These are phyloP conservation scores for Sporothrix phasma DNA, from an alignment of 2,329 filamentous ascomycete genomes.

Conservation along the genomic window DNA sequence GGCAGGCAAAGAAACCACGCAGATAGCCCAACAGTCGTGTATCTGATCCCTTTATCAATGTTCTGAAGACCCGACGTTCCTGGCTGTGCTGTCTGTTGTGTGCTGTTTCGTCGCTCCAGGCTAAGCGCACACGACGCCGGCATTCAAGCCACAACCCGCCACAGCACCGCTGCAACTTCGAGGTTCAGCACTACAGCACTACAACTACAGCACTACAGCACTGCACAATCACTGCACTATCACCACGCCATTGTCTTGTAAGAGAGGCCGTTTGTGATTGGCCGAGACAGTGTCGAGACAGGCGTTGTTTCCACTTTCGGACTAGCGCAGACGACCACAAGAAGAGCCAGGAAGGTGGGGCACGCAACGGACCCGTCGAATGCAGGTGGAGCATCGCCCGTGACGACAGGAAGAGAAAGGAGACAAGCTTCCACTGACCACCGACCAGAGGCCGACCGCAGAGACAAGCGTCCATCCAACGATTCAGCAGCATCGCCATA, in stretches of 20 bases:
- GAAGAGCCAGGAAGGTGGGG: conserved; percentile 8
- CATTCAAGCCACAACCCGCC: background rate
- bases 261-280: conserved; percentile 7
- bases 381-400: conserved; percentile 12
- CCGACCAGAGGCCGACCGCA: background rate
- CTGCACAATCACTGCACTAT: too few relatives aligned
- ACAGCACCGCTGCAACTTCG: too few relatives aligned
- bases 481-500: background rate
- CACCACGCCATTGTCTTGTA: background rate
- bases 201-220: too few relatives aligned
- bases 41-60: too few relatives aligned
- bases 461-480: background rate
- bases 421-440: background rate
- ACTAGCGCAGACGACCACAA: background rate
- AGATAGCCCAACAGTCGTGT: too few relatives aligned
- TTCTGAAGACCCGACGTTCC: too few relatives aligned
- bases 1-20: too few relatives aligned
- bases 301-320: background rate
- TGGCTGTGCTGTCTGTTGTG: background rate
- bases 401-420: conserved; percentile 11
- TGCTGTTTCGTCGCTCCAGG: background rate
- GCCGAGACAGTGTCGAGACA: background rate
- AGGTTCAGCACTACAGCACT: too few relatives aligned
- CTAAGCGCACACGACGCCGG: background rate
- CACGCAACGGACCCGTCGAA: background rate